These are phyloP conservation scores for Tolypocladium pustulatum DNA, from an alignment of 2,329 filamentous ascomycete genomes.

Conservation along the genomic window DNA sequence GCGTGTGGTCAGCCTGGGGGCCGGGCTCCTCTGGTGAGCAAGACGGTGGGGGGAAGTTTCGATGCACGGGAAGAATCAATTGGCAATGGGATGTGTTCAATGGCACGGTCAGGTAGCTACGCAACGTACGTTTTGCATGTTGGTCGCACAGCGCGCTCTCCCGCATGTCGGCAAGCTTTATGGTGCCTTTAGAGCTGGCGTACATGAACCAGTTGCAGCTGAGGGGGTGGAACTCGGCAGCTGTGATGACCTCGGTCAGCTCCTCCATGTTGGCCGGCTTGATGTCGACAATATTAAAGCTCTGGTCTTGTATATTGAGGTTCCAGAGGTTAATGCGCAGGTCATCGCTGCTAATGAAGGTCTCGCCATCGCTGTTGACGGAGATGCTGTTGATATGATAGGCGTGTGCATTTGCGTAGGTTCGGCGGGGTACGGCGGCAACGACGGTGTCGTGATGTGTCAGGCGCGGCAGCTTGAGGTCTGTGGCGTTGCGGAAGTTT, in stretches of 20 bases:
- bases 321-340: constrained; percentile 98
- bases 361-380: constrained; percentile 99
- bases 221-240: constrained; percentile 90
- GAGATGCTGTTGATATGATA: constrained; percentile 99
- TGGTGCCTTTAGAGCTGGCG: constrained; percentile 96
- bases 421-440: constrained; percentile 87
- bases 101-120: background rate
- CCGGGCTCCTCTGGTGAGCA: background rate
- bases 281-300: constrained; percentile 99
- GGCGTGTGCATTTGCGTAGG: constrained; percentile 95
- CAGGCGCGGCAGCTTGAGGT: constrained; percentile 87
- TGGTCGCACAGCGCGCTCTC: constrained; percentile 93
- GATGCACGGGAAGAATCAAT: background rate
- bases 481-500: constrained; percentile 68
- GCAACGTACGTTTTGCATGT: constrained; percentile 71
- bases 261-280: constrained; percentile 99
- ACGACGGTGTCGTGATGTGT: constrained; percentile 98
- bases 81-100: background rate
- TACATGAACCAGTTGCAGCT: constrained; percentile 99
- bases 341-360: constrained; percentile 98
- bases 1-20: constrained; percentile 10
- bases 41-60: too few species aligned
- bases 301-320: constrained; percentile 97
- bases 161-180: constrained; percentile 97
- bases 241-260: constrained; percentile 95